phyloP scores from a whole-genome alignment of 495 filamentous ascomycete species.

The Rusavskia elegans region DNA sequence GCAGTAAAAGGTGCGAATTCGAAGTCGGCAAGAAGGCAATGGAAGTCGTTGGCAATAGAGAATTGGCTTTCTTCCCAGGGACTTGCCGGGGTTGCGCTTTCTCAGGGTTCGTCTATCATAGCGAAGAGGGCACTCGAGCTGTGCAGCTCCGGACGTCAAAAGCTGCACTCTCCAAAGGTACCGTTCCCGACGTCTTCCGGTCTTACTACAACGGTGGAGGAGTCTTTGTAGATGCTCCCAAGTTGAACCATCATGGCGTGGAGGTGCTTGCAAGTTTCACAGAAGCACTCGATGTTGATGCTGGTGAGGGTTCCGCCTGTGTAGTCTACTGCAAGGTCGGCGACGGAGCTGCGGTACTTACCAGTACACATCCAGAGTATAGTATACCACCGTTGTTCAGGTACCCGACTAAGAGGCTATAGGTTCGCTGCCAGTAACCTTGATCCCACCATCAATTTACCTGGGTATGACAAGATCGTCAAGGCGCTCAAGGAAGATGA shows the following conservation, averaged over 20 bases:
- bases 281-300: slow-evolving; percentile 59
- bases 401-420: slow-evolving; percentile 5
- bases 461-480: slow-evolving; percentile 51
- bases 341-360: slow-evolving; percentile 65
- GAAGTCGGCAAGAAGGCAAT: slow-evolving; percentile 68
- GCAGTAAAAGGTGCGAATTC: slow-evolving; percentile 65
- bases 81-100: slow-evolving; percentile 79
- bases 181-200: slow-evolving; percentile 47
- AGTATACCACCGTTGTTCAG: slow-evolving; percentile 13
- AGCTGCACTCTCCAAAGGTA: slow-evolving; percentile 32
- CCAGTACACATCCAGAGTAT: slow-evolving; percentile 89
- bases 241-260: slow-evolving; percentile 43
- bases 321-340: slow-evolving; percentile 80
- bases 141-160: slow-evolving; percentile 50
- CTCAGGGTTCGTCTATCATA: slow-evolving; percentile 78
- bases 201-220: slow-evolving; percentile 94
- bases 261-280: slow-evolving; percentile 73
- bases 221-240: slow-evolving; percentile 71
- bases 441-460: slow-evolving; percentile 39
- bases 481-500: slow-evolving; percentile 58
- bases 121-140: slow-evolving; percentile 71
- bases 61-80: slow-evolving; percentile 78
- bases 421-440: slow-evolving; percentile 80
- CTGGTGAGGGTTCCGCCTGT: slow-evolving; percentile 55
- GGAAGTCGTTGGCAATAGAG: slow-evolving; percentile 74